Conservation (phyloP, 2,329 filamentous ascomycete species). For the Stachybotrys echinatus region DNA sequence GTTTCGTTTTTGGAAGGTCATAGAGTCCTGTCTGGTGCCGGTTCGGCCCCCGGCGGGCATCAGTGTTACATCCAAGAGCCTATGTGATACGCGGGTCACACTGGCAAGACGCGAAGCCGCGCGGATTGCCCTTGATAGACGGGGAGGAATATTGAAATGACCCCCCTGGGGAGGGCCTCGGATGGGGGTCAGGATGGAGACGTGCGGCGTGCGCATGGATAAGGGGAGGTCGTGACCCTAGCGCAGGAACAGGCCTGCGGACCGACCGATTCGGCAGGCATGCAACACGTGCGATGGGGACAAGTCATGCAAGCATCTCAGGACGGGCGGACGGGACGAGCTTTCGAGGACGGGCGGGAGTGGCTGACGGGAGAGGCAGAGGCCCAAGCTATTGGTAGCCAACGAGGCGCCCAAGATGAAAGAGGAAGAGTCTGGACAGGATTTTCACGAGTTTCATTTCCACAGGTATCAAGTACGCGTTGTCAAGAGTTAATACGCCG, state of each 20-base stretch:
- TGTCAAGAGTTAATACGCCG: neutral
- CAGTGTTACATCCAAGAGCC: neutral
- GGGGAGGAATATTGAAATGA: neutral
- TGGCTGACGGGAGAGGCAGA: neutral
- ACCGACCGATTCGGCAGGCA: neutral
- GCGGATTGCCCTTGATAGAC: neutral
- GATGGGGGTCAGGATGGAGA: neutral
- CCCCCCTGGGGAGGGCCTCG: neutral
- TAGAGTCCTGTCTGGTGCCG: neutral
- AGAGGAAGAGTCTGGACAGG: neutral
- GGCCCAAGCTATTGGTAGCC: neutral
- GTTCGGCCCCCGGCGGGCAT: neutral
- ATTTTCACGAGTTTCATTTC: neutral
- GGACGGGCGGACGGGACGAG: too few relatives aligned
- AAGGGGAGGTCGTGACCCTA: neutral
- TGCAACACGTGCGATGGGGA: neutral
- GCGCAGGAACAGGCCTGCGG: neutral
- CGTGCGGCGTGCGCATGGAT: neutral
- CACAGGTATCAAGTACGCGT: neutral
- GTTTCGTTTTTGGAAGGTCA: neutral
- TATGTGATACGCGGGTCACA: neutral
- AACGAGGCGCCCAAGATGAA: neutral
- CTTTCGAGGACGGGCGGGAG: neutral
- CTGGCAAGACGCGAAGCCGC: too few relatives aligned
- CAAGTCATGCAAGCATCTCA: neutral